Conservation (phyloP, 331 rosid genomes). For the Pyracantha coccinea region DNA sequence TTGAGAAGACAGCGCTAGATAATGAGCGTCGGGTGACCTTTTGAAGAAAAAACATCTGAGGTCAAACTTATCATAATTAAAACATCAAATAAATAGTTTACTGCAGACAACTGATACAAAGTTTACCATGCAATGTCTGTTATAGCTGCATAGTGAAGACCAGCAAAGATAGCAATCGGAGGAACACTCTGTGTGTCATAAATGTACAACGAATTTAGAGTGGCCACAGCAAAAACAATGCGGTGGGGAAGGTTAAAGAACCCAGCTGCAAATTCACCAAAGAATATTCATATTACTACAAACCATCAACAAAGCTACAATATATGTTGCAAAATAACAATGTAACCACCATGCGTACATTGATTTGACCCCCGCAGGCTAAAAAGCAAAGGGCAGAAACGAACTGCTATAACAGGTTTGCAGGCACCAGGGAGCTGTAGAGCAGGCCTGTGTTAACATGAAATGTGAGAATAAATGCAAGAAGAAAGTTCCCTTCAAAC, state of each 20-base stretch:
- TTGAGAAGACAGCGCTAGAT: constrained; percentile 84
- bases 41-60: constrained; percentile 12
- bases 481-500: constrained; percentile 1
- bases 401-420: constrained; percentile 81
- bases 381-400: constrained; percentile 65
- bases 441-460: constrained; percentile 62
- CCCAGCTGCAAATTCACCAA: constrained; percentile 47
- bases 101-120: not conserved
- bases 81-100: not conserved
- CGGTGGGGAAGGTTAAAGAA: constrained; percentile 92
- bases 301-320: not conserved
- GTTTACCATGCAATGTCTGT: constrained; percentile 84
- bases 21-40: constrained; percentile 82
- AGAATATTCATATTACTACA: constrained; percentile 10
- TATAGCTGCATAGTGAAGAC: constrained; percentile 92
- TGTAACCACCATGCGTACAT: constrained; percentile 33
- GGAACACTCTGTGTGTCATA: constrained; percentile 75
- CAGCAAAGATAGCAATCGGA: constrained; percentile 75
- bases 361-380: constrained; percentile 54
- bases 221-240: constrained; percentile 73
- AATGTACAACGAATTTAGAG: constrained; percentile 78
- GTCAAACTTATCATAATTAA: not conserved
- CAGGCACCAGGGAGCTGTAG: constrained; percentile 80
- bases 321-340: not conserved
- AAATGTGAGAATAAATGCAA: constrained; percentile 17